Evolutionary conservation across 345 rosid genomes (phyloP), one percentile per base, ranked within the genome.

Genomic region (Erysimum cheiranthoides): DNA sequence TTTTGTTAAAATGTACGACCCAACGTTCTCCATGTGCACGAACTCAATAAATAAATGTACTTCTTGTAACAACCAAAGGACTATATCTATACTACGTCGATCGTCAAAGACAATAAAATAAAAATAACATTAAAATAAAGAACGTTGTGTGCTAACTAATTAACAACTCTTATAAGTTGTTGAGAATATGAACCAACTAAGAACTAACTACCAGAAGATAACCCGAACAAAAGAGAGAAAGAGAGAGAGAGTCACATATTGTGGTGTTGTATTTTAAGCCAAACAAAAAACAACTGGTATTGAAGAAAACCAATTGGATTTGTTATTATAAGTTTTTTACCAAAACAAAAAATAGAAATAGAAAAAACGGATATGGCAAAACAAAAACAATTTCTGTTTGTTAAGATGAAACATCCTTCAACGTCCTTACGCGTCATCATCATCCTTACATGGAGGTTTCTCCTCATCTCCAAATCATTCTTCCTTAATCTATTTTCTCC

Each of bases 391-490:
- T 46, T 30, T 64, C 46, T 63, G 71, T 77, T 77, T 64, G 66
- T 46, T 70, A 70, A 63, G 52, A 70, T 63, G 71, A 70, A 36
- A 52, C 49, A 70, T 6, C 58, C 66, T 54, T 70, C 60, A 25
- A 54, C 49, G 47, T 53, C 75, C 45, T 68, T 75, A 75, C 74
- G 74, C 74, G 79, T 75, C 56, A 75, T 68, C 74, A n/a, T 52
- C 70, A 69, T 76, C 65, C 75, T 70, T 64, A 77, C 80, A 63
- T 35, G 51, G 71, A 70, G 25, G 57, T 27, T 70, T 77, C 38
- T 77, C 80, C 56, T 58, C 60, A 70, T 77, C 32, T 63, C 61
- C 28, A 10, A 68, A 42, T 68, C 49, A 40, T 61, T 61, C 54
- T 31, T 61, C 62, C 3, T 30, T 59, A 42, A 76, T 61, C 65